A percentile compares a stretch with the other conserved stretches of the same genome.
Evolutionary conservation across 1,139 yeast species (phyloP).

Genomic region (Suhomyces anneliseae): DNA sequence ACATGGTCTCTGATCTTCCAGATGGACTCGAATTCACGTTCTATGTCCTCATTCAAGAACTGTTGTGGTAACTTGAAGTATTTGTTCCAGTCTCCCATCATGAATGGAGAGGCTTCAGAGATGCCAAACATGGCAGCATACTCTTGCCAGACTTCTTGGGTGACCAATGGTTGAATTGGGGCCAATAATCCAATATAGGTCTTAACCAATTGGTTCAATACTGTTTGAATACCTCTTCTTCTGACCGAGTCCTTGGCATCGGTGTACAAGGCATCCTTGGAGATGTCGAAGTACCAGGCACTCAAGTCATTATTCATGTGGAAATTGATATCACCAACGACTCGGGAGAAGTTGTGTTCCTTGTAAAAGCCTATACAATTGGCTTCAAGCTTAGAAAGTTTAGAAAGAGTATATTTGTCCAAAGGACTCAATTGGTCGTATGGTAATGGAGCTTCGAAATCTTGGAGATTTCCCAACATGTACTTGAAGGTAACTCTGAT

Average conservation of each 20-base stretch:
- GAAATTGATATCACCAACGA: conserved; percentile 60
- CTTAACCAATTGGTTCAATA: conserved; percentile 58
- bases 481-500: conserved; percentile 79
- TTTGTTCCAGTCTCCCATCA: conserved; percentile 39
- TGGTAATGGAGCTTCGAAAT: conserved; percentile 22
- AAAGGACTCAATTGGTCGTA: conserved; percentile 50
- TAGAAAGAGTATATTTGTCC: conserved; percentile 65
- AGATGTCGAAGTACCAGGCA: conserved; percentile 80
- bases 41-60: conserved; percentile 28
- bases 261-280: conserved; percentile 84
- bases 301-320: conserved; percentile 78
- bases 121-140: conserved; percentile 36
- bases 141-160: conserved; percentile 86
- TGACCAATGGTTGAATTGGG: conserved; percentile 79
- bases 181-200: conserved; percentile 66
- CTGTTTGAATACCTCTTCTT: conserved; percentile 72
- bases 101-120: conserved; percentile 52
- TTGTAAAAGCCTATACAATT: conserved; percentile 49
- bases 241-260: conserved; percentile 49
- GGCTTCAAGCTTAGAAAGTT: conserved; percentile 49
- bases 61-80: conserved; percentile 30
- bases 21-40: conserved; percentile 40
- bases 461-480: conserved; percentile 72
- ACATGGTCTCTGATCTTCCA: conserved; percentile 51
- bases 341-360: conserved; percentile 65